Base-by-base conservation (phyloP, 148 eudicot species). In the Silene conica region DNA sequence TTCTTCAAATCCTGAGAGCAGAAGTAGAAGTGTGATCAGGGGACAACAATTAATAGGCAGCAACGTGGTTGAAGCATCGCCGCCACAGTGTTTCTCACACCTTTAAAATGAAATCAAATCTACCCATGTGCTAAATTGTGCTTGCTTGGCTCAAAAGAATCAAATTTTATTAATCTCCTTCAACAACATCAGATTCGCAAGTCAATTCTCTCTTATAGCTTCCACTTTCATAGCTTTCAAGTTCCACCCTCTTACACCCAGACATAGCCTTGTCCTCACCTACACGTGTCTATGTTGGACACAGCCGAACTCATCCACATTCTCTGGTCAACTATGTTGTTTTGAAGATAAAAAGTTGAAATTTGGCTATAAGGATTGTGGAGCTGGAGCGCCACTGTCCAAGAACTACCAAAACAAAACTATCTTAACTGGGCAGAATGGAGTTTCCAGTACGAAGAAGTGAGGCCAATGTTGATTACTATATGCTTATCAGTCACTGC, bases 1-100 rank as follows among this genome's bases (percentile, higher is more conserved):
- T 63, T 80, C 75, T 82, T 87, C 79, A 88, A 74, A 85, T 91
- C 97, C 98, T 94, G 86, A 59, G 55, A 11, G 16, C 9, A 50
- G 9, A 85, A 81, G 58, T 55, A 46, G 56, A 66, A 73, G 43
- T 41, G 43, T 41, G 59, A 73, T 18, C 22, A 14, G 16, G 34
- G 66, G 14, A 45, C 6, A 43, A 21, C 54, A 26, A 7, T 52
- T 45, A 19, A 20, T 9, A 43, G 5, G 54, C 14, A 75, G 16
- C 20, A 13, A 26, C 66, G 16, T 63, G 43, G 9, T 13, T 15
- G 55, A 50, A 11, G 16, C 55, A 3, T 50, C 3, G 55, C 15
- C 55, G 5, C 55, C 55, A 14, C 55, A 15, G 55, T 50, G 55
- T 12, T 50, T 18, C 18, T 50, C 16, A 50, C 16, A 7, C 55